Evolutionary conservation across 176 grass and related monocot genomes (phyloP).

Genomic region (Zoysia japonica): DNA sequence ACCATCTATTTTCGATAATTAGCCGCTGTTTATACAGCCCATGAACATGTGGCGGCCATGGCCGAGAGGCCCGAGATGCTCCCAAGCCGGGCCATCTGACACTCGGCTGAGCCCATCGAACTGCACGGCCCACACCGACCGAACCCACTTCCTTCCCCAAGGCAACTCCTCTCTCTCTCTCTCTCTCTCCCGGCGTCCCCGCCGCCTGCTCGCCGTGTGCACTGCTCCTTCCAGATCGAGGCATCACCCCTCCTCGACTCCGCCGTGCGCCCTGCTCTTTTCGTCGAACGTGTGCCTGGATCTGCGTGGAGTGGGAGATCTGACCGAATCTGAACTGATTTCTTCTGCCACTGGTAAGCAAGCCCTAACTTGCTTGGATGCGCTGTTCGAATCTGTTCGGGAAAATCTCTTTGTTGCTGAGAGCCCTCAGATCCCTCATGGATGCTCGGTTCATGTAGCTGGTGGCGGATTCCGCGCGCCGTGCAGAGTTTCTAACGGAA

Average conservation of each 20-base stretch:
- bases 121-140: too few species aligned
- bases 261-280: neutral
- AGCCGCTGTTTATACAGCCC: too few species aligned
- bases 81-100: too few species aligned
- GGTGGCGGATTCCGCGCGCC: neutral
- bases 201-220: neutral
- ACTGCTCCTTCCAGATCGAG: neutral
- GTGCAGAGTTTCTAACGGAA: neutral
- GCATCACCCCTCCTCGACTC: neutral
- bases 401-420: neutral
- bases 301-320: neutral
- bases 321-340: neutral
- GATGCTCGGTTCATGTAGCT: neutral
- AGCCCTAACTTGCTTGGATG: neutral
- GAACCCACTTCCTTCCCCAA: neutral
- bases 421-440: neutral
- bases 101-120: too few species aligned
- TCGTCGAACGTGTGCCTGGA: neutral
- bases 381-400: neutral
- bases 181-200: neutral
- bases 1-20: too few species aligned
- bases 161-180: neutral
- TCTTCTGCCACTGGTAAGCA: neutral
- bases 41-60: too few species aligned
- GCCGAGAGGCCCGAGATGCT: too few species aligned